These are phyloP conservation scores for Oryza meyeriana DNA, from an alignment of 176 grass and related monocot genomes.

Conservation along the genomic window DNA sequence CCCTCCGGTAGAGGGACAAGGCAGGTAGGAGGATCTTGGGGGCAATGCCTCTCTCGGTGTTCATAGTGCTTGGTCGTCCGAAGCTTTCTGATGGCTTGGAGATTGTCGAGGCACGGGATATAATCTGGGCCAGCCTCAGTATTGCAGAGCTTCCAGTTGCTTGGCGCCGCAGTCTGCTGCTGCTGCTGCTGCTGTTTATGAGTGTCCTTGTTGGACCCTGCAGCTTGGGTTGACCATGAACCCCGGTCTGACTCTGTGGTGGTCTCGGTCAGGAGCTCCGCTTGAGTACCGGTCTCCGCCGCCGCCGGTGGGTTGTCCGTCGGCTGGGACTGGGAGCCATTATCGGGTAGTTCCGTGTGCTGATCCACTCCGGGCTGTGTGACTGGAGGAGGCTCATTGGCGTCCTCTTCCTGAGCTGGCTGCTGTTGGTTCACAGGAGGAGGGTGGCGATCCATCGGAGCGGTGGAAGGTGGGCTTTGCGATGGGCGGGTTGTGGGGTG, in stretches of 20 bases:
- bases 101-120: constrained; percentile 90
- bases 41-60: constrained; percentile 81
- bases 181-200: constrained; percentile 23
- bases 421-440: background rate
- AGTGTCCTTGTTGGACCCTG: constrained; percentile 51
- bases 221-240: constrained; percentile 55
- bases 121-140: constrained; percentile 56
- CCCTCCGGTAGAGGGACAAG: constrained; percentile 62
- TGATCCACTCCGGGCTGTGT: background rate
- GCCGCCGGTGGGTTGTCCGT: background rate
- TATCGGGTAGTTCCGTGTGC: too few relatives aligned
- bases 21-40: constrained; percentile 51
- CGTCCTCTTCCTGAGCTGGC: background rate
- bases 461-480: constrained; percentile 2
- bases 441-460: background rate
- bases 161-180: constrained; percentile 9
- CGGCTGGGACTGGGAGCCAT: background rate
- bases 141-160: constrained; percentile 69
- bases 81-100: constrained; percentile 62
- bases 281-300: constrained; percentile 36
- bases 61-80: constrained; percentile 79
- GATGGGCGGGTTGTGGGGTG: background rate
- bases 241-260: constrained; percentile 7
- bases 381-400: constrained; percentile 3
- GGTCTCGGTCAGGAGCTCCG: constrained; percentile 60